Evolutionary conservation across 495 filamentous ascomycete genomes (phyloP).

Genomic region (Schizothecium vesticola): DNA sequence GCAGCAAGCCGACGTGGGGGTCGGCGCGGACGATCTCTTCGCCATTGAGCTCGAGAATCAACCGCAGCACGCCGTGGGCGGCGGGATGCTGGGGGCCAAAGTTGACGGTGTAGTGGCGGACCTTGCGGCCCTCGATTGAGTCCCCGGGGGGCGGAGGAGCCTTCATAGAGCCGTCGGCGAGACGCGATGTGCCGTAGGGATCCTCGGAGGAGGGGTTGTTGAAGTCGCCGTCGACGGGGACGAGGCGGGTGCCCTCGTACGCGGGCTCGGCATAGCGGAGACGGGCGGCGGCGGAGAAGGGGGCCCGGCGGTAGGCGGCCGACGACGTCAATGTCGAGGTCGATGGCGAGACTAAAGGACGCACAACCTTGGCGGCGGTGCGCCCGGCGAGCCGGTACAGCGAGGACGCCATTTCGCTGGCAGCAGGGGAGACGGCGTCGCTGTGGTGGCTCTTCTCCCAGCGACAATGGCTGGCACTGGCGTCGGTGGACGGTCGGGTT

Average conservation of each 20-base stretch:
- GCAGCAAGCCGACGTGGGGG: conserved; percentile 93
- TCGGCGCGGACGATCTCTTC: conserved; percentile 96
- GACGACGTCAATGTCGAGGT: conserved; percentile 13
- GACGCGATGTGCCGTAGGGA: conserved; percentile 31
- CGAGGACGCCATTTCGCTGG: conserved; percentile 41
- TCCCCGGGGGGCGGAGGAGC: conserved; percentile 26
- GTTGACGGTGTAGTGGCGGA: conserved; percentile 99
- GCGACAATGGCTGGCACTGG: conserved; percentile 18
- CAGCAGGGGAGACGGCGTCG: not conserved
- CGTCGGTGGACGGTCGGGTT: conserved; percentile 6
- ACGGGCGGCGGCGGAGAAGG: conserved; percentile 63
- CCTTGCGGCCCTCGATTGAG: conserved; percentile 66
- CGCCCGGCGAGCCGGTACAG: conserved; percentile 50
- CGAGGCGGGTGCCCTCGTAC: conserved; percentile 61
- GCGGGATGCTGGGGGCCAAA: conserved; percentile 99
- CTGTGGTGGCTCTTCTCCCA: conserved; percentile 23
- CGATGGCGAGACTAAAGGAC: conserved; percentile 18
- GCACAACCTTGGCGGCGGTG: conserved; percentile 50
- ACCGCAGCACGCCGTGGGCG: conserved; percentile 93
- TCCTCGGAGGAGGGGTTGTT: conserved; percentile 34
- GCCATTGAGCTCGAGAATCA: conserved; percentile 97
- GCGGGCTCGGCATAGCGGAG: conserved; percentile 55
- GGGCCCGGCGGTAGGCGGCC: conserved; percentile 38
- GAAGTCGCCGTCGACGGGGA: conserved; percentile 63
- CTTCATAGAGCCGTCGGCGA: conserved; percentile 20